Conservation (phyloP, 2,329 filamentous ascomycete genomes). For the Trichophaea hybrida region DNA sequence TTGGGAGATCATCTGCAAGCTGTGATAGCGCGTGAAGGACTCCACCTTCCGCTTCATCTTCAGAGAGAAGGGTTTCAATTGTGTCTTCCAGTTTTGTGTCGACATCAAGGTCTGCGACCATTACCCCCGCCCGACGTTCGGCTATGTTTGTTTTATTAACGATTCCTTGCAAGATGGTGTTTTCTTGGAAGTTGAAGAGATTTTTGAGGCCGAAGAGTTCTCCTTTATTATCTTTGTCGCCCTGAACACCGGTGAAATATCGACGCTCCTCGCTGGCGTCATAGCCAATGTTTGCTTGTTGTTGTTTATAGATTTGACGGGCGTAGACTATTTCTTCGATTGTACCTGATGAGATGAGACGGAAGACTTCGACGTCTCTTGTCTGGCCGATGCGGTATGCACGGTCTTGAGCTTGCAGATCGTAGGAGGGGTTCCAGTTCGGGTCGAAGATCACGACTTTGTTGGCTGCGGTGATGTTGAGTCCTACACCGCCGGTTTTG, state of each 20-base stretch:
- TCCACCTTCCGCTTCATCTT: conserved; percentile 46
- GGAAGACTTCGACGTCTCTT: conserved; percentile 87
- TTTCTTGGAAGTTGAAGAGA: conserved; percentile 65
- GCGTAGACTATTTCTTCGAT: conserved; percentile 97
- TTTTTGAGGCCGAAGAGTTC: conserved; percentile 89
- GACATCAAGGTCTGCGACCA: conserved; percentile 61
- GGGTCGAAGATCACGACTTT: conserved; percentile 96
- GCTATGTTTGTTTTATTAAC: conserved; percentile 98
- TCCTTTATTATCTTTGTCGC: conserved; percentile 65
- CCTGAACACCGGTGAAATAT: conserved; percentile 90
- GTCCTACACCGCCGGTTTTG: conserved; percentile 76
- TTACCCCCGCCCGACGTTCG: conserved; percentile 73
- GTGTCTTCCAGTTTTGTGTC: conserved; percentile 45
- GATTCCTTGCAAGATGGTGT: conserved; percentile 78
- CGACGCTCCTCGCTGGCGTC: conserved; percentile 80
- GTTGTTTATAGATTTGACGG: conserved; percentile 95
- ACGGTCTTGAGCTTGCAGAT: conserved; percentile 88
- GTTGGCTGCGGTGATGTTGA: conserved; percentile 95
- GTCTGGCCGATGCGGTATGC: conserved; percentile 91
- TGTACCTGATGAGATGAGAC: conserved; percentile 76
- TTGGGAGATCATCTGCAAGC: conserved; percentile 39
- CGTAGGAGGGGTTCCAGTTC: conserved; percentile 92
- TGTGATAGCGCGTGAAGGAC: conserved; percentile 58
- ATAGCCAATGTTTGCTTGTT: conserved; percentile 96
- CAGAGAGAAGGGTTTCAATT: conserved; percentile 32